Evolutionary conservation across 1,284 basidiomycete genomes (phyloP), one percentile per base, ranked within the genome.

Genomic region (Pisolithus thermaeus): DNA sequence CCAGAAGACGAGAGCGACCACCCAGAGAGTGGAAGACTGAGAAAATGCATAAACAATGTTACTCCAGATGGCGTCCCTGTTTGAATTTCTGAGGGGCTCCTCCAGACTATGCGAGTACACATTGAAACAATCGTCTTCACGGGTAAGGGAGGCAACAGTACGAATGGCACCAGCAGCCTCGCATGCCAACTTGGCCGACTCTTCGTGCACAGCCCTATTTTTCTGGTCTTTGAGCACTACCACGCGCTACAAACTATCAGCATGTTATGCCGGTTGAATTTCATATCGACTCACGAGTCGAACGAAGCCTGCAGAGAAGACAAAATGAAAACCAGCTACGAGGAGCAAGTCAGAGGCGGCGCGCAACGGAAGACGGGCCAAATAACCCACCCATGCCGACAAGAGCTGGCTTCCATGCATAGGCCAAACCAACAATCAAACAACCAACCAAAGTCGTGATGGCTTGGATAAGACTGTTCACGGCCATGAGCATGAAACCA

Each of bases 81-180:
- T 90, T 12, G 89, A 87, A 48, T 77, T 69, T 28, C 67, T 68
- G 46, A 94, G 74, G 9, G 93, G 92, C 20, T 59, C 80, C 47
- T 90, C 84, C 49, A 97, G 75, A 57, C 83, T 85, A 54, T 78
- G 57, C 60, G 83, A 83, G 73, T 95, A 96, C 7, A 88, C 71
- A 20, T 72, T 70, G 56, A 84, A 70, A 67, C 91, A 86, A 62
- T 93, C 86, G 42, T 83, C 80, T 69, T 93, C 94, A 22, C 92
- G 78, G 0, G 92, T 97, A 44, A 98, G 76, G 3, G 88, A 82
- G 1, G 94, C 94, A 28, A 99, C 94, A 5, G 96, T 97, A 18
- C 92, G 84, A 63, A 99, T 97, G 4, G 94, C 78, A 6, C 81
- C 88, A 14, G 94, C 92, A 23, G 94, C 93, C 70, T 98, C 96